phyloP scores from a whole-genome alignment of 148 eudicot genomes.

The Camellia japonica region DNA sequence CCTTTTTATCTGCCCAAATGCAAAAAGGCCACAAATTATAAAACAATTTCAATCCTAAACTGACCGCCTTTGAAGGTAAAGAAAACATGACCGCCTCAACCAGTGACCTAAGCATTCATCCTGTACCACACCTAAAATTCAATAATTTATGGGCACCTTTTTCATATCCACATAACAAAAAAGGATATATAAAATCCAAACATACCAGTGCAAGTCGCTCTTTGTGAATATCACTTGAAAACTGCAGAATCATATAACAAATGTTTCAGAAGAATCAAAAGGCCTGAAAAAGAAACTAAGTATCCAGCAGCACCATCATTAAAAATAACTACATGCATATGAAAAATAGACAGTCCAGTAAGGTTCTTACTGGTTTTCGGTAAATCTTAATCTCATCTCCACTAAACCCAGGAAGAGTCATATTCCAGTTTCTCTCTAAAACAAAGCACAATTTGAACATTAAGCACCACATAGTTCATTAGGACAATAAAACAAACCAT shows the following conservation, averaged over 20 bases:
- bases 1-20: constrained; percentile 55
- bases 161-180: not conserved
- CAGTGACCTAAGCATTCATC: not conserved
- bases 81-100: not conserved
- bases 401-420: constrained; percentile 80
- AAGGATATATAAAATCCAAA: constrained; percentile 6
- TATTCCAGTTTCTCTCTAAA: constrained; percentile 92
- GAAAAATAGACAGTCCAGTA: not conserved
- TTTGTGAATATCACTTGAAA: constrained; percentile 58
- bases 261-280: not conserved
- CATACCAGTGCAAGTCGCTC: constrained; percentile 77
- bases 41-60: not conserved
- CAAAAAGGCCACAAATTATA: not conserved
- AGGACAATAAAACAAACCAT: not conserved
- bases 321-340: not conserved
- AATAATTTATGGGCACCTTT: not conserved
- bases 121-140: not conserved
- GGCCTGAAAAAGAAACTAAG: not conserved
- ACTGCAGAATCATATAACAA: constrained; percentile 38
- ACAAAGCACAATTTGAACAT: constrained; percentile 11
- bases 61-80: not conserved
- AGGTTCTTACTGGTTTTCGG: constrained; percentile 64
- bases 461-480: constrained; percentile 1
- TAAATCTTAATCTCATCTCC: constrained; percentile 83
- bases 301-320: not conserved